A percentile compares a stretch with the other conserved stretches of the same genome.
These are phyloP conservation scores for Dioszegia hungarica DNA, from an alignment of 768 basidiomycete species.

Conservation along the genomic window DNA sequence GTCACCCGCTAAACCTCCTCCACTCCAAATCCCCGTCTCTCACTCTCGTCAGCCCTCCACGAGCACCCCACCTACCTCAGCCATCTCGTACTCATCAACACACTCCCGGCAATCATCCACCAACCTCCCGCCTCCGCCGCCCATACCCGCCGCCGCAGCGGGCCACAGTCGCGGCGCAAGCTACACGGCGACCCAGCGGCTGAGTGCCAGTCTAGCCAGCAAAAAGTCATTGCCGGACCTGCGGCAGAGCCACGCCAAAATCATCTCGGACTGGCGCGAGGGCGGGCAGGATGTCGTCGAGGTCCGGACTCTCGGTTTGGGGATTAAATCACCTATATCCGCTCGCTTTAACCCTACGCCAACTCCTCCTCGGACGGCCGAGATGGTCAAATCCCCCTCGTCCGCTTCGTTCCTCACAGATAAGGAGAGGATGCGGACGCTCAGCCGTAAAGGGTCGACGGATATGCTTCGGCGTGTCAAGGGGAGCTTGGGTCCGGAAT, in stretches of 20 bases:
- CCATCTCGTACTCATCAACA: slow-evolving; percentile 23
- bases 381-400: background rate
- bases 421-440: background rate
- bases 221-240: slow-evolving; percentile 89
- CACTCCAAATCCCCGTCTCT: background rate
- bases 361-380: background rate
- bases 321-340: slow-evolving; percentile 20
- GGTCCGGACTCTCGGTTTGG: slow-evolving; percentile 24
- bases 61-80: slow-evolving; percentile 7
- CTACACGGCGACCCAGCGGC: slow-evolving; percentile 37
- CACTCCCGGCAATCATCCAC: slow-evolving; percentile 58
- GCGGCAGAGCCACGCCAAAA: slow-evolving; percentile 53
- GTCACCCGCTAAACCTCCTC: slow-evolving; percentile 3
- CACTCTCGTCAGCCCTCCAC: background rate
- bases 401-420: slow-evolving; percentile 3
- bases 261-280: slow-evolving; percentile 46
- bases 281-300: slow-evolving; percentile 17
- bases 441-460: slow-evolving; percentile 21
- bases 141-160: slow-evolving; percentile 1
- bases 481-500: background rate
- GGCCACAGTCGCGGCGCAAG: slow-evolving; percentile 43
- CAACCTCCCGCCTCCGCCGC: slow-evolving; percentile 49
- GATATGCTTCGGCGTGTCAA: slow-evolving; percentile 24
- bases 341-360: slow-evolving; percentile 14
- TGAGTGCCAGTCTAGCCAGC: slow-evolving; percentile 40